A percentile compares a stretch with the other conserved stretches of the same genome.
These are phyloP conservation scores for Cinchona pubescens DNA, from an alignment of 257 asterid species.

Conservation along the genomic window DNA sequence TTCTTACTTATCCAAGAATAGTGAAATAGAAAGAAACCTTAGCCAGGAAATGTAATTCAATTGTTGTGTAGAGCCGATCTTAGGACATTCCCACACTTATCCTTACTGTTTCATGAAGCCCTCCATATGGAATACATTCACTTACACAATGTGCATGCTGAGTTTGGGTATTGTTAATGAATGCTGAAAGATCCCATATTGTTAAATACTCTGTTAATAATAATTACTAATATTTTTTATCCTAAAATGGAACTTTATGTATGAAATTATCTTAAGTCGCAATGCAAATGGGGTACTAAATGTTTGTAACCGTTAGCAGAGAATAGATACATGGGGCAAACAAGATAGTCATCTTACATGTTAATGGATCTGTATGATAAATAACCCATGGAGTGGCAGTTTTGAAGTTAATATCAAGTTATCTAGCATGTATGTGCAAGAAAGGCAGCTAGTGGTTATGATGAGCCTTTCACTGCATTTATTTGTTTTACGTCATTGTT, in stretches of 20 bases:
- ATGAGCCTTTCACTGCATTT: not conserved
- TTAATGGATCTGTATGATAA: not conserved
- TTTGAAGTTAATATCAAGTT: not conserved
- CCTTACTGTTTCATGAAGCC: not conserved
- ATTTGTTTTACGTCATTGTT: not conserved
- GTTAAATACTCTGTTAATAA: not conserved
- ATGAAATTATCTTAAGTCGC: not conserved
- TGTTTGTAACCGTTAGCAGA: not conserved
- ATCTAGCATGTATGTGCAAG: not conserved
- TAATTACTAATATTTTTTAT: not conserved
- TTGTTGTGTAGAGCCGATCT: not conserved
- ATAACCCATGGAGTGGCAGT: not conserved
- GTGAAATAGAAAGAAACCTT: not conserved
- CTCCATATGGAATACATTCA: too few relatives aligned
- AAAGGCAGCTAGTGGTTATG: not conserved
- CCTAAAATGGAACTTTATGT: not conserved
- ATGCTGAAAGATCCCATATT: not conserved
- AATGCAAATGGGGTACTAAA: not conserved
- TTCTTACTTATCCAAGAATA: not conserved
- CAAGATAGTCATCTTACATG: not conserved
- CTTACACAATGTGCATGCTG: not conserved
- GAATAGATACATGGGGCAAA: not conserved
- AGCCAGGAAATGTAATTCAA: not conserved
- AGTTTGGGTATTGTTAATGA: not conserved
- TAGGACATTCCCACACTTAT: not conserved